A percentile compares a stretch with the other conserved stretches of the same genome.
Evolutionary conservation across 176 grass and related monocot genomes (phyloP).

Genomic region (Carex scoparia): DNA sequence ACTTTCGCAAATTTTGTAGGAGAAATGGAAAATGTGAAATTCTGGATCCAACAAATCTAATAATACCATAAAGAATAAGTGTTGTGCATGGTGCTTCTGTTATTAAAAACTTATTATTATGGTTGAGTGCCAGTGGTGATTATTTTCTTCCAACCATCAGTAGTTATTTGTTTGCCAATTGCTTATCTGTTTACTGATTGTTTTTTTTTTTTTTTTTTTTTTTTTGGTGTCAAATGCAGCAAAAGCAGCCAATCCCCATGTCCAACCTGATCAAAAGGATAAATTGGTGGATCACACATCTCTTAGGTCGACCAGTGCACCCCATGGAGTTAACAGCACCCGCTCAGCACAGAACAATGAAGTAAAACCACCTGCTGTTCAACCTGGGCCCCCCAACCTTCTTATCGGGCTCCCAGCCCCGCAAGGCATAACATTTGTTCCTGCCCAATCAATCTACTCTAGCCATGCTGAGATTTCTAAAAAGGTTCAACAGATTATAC

Average conservation of each 20-base stretch:
- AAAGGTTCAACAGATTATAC: constrained; percentile 55
- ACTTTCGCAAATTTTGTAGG: background rate
- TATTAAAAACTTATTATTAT: background rate
- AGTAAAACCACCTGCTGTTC: constrained; percentile 35
- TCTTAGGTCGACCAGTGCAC: constrained; percentile 36
- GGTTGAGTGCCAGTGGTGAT: background rate
- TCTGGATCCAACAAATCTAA: background rate
- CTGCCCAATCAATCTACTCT: constrained; percentile 44
- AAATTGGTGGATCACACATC: constrained; percentile 35
- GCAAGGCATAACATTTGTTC: constrained; percentile 37
- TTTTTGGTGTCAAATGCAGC: constrained; percentile 28
- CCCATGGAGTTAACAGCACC: constrained; percentile 37
- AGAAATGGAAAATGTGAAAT: background rate
- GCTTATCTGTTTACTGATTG: background rate
- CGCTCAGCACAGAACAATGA: constrained; percentile 40
- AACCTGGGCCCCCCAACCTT: constrained; percentile 36
- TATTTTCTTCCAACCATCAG: background rate
- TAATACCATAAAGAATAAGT: background rate
- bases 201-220: constrained; percentile 30
- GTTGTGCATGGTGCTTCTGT: background rate
- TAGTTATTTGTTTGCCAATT: background rate
- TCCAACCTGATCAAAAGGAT: constrained; percentile 31
- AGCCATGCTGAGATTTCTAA: constrained; percentile 73
- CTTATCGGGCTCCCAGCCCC: constrained; percentile 49
- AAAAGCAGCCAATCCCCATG: constrained; percentile 12